Evolutionary conservation across 2,329 filamentous ascomycete species (phyloP), one percentile per base, ranked within the genome.

Genomic region (Microsporum ferrugineum): DNA sequence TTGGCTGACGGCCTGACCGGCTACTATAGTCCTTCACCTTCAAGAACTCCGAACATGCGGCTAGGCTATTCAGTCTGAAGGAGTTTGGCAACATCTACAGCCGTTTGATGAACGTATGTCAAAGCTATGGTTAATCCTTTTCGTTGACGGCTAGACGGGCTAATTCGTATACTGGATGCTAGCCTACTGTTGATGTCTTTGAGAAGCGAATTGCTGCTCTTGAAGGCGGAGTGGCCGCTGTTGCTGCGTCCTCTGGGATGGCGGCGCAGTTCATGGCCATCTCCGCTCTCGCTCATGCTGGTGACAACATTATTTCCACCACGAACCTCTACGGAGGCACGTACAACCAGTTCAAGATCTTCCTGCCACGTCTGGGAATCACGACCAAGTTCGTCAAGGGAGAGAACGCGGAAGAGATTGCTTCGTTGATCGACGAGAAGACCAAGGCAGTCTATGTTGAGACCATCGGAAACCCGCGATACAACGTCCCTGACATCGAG

Each of bases 41-140:
- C 83, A 88, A 97, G 83, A 89, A 97, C 79, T 96, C 90, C 58
- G 92, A 91, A 57, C 94, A 97, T 71, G 94, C 90, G 64, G 94
- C 94, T 61, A 86, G 91, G 73, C 86, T 99, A 47, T 99, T 99
- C 72, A 89, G 90, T 72, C 88, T 99, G 75, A 95, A 97, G 79
- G 91, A 97, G 77, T 88, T 89, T 70, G 94, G 91, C 76, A 97
- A 97, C 78, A 95, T 97, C 75, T 99, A 99, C 82, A 94, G 87
- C 74, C 89, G 94, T 66, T 91, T 99, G 69, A 90, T 89, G 88
- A 96, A 97, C 76, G 88, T 90, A 71, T 71, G 83, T 76, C 12
- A 36, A 33, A 27, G 12, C 34, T 29, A 23, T 39, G 31, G 34
- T 31, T 7, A 23, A 23, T 57, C 12, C 29, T 58, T 36, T 34